Percentiles rank a stretch among this genome's conserved stretches.
Evolutionary conservation across 2,329 filamentous ascomycete species (phyloP).

Genomic region (Hypomyces perniciosus): DNA sequence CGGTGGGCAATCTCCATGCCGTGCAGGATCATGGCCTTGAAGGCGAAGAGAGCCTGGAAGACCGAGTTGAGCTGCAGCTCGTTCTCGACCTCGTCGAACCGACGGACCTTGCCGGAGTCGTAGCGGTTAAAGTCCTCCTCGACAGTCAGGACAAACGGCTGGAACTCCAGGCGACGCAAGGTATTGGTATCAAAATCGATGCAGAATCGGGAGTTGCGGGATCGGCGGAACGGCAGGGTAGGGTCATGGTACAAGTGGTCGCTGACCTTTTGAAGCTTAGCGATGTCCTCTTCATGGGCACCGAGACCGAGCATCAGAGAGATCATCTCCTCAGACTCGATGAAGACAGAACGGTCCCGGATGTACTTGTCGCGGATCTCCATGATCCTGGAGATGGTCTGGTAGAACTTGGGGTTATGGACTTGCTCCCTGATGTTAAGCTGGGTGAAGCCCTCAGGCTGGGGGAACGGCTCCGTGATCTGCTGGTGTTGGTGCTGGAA

Average conservation of each 20-base stretch:
- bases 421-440: conserved; percentile 19
- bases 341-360: conserved; percentile 20
- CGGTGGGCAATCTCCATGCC: conserved; percentile 19
- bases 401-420: conserved; percentile 21
- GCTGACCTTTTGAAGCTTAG: conserved; percentile 17
- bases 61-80: conserved; percentile 26
- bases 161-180: conserved; percentile 24
- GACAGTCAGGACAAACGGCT: conserved; percentile 22
- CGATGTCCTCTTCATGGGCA: conserved; percentile 21
- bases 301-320: conserved; percentile 20
- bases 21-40: conserved; percentile 25
- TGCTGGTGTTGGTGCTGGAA: conserved; percentile 1
- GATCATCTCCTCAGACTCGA: conserved; percentile 21
- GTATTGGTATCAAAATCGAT: conserved; percentile 21
- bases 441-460: conserved; percentile 10
- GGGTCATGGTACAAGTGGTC: conserved; percentile 21
- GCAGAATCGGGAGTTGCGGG: conserved; percentile 22
- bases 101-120: conserved; percentile 24
- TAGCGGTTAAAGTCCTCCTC: conserved; percentile 27
- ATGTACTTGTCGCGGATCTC: conserved; percentile 19
- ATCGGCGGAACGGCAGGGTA: conserved; percentile 22
- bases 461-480: conserved; percentile 4
- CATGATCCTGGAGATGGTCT: conserved; percentile 22
- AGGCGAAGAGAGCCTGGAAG: conserved; percentile 25
- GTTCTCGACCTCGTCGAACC: conserved; percentile 24